Evolutionary conservation across 208 protist genomes (phyloP).

Genomic region (Trypanosoma theileri): DNA sequence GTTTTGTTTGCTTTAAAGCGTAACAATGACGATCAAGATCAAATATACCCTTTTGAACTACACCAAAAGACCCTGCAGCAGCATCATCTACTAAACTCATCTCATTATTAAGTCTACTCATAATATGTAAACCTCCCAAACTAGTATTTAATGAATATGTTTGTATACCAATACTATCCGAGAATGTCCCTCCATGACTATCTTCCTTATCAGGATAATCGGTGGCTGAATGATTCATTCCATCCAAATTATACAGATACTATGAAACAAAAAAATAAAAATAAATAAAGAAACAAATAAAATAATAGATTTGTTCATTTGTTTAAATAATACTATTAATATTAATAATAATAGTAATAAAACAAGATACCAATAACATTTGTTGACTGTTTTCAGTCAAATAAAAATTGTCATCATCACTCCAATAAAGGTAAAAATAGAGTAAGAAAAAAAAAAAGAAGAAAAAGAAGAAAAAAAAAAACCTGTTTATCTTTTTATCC

Average conservation of each 20-base stretch:
- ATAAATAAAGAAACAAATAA: slow-evolving; percentile 10
- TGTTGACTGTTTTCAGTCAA: too few relatives aligned
- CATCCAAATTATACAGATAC: neutral
- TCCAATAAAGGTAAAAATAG: slow-evolving; percentile 2
- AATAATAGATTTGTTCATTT: neutral
- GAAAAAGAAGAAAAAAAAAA: slow-evolving; percentile 20
- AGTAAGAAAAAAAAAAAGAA: neutral
- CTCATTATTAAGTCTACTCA: slow-evolving; percentile 73
- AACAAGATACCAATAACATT: neutral
- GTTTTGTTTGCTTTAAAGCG: slow-evolving; percentile 80
- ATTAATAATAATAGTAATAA: neutral
- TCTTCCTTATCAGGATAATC: slow-evolving; percentile 17
- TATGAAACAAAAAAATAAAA: slow-evolving; percentile 4
- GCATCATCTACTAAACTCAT: slow-evolving; percentile 70
- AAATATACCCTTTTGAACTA: slow-evolving; percentile 54
- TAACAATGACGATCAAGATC: slow-evolving; percentile 70
- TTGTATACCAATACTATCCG: slow-evolving; percentile 26
- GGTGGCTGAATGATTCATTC: neutral
- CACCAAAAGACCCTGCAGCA: slow-evolving; percentile 69
- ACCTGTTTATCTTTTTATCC: neutral
- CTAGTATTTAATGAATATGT: slow-evolving; percentile 40
- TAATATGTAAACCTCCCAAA: slow-evolving; percentile 36
- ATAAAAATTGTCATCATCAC: too few relatives aligned
- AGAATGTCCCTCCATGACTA: slow-evolving; percentile 6
- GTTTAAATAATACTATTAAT: too few relatives aligned